Evolutionary conservation across 2,329 filamentous ascomycete genomes (phyloP), one percentile per base, ranked within the genome.

Genomic region (Pseudonectria foliicola): DNA sequence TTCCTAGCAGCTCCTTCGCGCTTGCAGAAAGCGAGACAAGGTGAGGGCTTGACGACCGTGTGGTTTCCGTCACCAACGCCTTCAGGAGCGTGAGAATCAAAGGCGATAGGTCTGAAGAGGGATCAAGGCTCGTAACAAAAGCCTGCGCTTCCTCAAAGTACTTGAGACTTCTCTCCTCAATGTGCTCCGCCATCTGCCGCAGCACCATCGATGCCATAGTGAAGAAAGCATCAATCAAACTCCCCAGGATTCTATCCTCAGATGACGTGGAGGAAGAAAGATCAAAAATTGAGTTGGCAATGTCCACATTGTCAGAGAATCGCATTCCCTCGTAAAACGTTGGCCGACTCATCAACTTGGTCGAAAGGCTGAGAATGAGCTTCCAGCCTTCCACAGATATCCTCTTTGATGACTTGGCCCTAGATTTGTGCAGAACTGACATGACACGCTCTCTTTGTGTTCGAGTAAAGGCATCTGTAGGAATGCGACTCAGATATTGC

Each of bases 341-440:
- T 1, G 71, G 63, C n/a, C 63, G 61, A 5, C 55, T 51, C 64
- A 74, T 71, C 15, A 75, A 52, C 45, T 70, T 75, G 3, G 63
- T 52, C 42, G 67, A 62, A 31, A 77, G 45, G 13, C 63, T 60
- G 6, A 76, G 53, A 5, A 69, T 46, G 8, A 57, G 38, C 32
- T 56, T 61, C 57, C 61, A 65, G 8, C 50, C 44, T 8, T 55
- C 45, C 3, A 55, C 24, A 4, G 54, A 40, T 3, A 56, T 32
- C 14, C 47, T 43, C 18, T 51, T 52, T 2, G 48, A 50, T 4
- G 47, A 35, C 26, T 56, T 53, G 6, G 34, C 50, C 33, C 50
- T 47, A 13, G 52, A 43, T 6, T 50, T 44, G 7, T 58, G 40
- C 3, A 68, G 41, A 2, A 55, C 41, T 0, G 42, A 44, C 58